These are phyloP conservation scores for Xerocomus nothofagi DNA, from an alignment of 1,284 basidiomycete genomes.

Conservation along the genomic window DNA sequence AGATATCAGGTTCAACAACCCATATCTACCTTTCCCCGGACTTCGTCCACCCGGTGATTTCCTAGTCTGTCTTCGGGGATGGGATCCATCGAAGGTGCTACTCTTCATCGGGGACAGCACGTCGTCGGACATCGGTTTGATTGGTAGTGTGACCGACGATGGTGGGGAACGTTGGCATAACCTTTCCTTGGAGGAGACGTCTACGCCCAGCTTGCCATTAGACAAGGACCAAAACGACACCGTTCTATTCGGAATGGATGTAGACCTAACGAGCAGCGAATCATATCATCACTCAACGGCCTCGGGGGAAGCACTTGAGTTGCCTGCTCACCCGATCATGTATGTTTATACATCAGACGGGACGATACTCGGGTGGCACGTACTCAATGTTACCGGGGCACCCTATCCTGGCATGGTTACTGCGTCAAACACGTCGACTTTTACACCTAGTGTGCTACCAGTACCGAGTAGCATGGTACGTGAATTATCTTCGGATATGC, in stretches of 20 bases:
- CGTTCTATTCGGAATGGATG: conserved; percentile 63
- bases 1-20: conserved; percentile 49
- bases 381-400: conserved; percentile 55
- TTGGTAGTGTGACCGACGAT: conserved; percentile 51
- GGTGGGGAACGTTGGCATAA: conserved; percentile 61
- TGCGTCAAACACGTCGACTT: conserved; percentile 2
- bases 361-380: conserved; percentile 73
- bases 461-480: conserved; percentile 24
- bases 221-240: conserved; percentile 74
- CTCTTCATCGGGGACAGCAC: conserved; percentile 71
- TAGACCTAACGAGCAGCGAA: conserved; percentile 64
- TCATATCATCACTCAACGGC: conserved; percentile 41
- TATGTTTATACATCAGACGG: conserved; percentile 82
- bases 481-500: conserved; percentile 35
- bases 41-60: conserved; percentile 56
- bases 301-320: conserved; percentile 46
- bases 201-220: conserved; percentile 66
- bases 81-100: conserved; percentile 63
- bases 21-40: conserved; percentile 56
- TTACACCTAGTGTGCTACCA: conserved; percentile 4
- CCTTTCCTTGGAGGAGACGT: conserved; percentile 72
- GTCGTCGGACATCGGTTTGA: conserved; percentile 74
- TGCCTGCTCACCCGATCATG: conserved; percentile 67
- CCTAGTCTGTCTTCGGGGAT: conserved; percentile 56
- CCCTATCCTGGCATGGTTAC: conserved; percentile 59